Evolutionary conservation across 2,329 filamentous ascomycete species (phyloP), one percentile per base, ranked within the genome.

Genomic region (Ceratocystis papillata): DNA sequence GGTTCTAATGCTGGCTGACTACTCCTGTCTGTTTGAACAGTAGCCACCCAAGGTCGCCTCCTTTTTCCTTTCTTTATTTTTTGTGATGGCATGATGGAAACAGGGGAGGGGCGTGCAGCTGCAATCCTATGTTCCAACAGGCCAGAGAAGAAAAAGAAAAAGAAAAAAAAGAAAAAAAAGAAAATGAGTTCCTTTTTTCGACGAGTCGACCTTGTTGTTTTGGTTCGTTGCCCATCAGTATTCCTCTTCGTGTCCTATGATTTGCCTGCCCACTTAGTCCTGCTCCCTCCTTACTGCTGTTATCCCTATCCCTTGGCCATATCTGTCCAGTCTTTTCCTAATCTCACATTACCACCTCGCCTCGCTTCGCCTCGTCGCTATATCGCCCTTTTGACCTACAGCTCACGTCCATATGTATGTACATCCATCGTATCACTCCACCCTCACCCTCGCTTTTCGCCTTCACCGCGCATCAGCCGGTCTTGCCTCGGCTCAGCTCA

Each of bases 401-500:
- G 22, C 6, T 50, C 46, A 50, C 46, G 22, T 22, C 8, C 46
- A 20, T 53, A 5, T 41, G 37, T 41, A 41, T 2, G 37, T 10
- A 12, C 37, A 41, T 41, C 37, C 37, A 41, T 41, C 37, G 37
- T 15, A 41, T 15, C 37, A 15, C 37, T 41, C 37, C 37, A 41
- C 37, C 12, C 37, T 25, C 5, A n/a, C 48, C 48, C 22, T 50
- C 48, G n/a, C 17, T 25, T 25, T n/a, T 25, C 55, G 33, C 25
- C 25, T 30, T 37, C 55, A 37, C 55, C 28, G 55, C 55, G 55
- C 28, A 59, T 59, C 55, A 59, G 30, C 20, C 25, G 48, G 48
- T 28, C 48, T 53, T 53, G 48, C 48, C 22, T 57, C 55, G n/a
- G 28, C 55, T 59, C 55, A 37, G 55, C 55, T 59, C 55, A 37